phyloP scores from a whole-genome alignment of 2,329 filamentous ascomycete species.

The Bipolaris bicolor region DNA sequence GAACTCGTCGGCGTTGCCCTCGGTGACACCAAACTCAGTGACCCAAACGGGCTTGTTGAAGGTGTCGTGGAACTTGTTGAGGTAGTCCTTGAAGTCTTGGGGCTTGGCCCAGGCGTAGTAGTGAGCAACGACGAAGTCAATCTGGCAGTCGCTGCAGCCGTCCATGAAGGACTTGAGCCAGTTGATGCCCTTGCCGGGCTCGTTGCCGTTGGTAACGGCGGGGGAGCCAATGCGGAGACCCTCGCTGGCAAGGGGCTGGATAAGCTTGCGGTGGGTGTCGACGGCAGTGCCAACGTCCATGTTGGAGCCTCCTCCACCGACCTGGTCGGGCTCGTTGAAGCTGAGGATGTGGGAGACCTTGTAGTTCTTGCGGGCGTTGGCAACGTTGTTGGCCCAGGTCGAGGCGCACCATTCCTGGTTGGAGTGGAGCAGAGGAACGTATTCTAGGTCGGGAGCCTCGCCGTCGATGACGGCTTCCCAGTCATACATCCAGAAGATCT shows the following conservation, averaged over 20 bases:
- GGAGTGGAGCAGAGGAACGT: conserved; percentile 61
- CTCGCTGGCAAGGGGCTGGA: conserved; percentile 34
- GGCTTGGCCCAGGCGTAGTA: conserved; percentile 45
- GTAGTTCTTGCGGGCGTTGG: conserved; percentile 36
- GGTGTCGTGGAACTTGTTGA: conserved; percentile 35
- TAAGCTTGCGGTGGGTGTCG: conserved; percentile 30
- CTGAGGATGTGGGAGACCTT: conserved; percentile 41
- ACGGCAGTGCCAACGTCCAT: conserved; percentile 32
- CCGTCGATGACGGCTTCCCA: conserved; percentile 61
- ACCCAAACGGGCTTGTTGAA: conserved; percentile 46
- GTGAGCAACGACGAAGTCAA: conserved; percentile 48
- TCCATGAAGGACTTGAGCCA: conserved; percentile 42
- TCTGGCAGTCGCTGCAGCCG: conserved; percentile 35
- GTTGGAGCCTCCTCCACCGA: conserved; percentile 38
- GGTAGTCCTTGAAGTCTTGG: conserved; percentile 49
- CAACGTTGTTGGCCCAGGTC: conserved; percentile 38
- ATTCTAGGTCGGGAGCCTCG: conserved; percentile 58
- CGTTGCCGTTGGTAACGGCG: conserved; percentile 43
- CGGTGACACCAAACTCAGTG: conserved; percentile 44
- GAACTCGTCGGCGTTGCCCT: conserved; percentile 35
- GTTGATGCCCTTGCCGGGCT: conserved; percentile 34
- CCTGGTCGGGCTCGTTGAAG: conserved; percentile 50
- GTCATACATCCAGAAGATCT: conserved; percentile 70
- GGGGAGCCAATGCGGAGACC: conserved; percentile 44
- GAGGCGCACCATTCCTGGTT: conserved; percentile 34